Percentiles rank a stretch among this genome's conserved stretches.
Conservation (phyloP, 192 early-diverging fungal genomes). For the Umbelopsis vinacea region DNA sequence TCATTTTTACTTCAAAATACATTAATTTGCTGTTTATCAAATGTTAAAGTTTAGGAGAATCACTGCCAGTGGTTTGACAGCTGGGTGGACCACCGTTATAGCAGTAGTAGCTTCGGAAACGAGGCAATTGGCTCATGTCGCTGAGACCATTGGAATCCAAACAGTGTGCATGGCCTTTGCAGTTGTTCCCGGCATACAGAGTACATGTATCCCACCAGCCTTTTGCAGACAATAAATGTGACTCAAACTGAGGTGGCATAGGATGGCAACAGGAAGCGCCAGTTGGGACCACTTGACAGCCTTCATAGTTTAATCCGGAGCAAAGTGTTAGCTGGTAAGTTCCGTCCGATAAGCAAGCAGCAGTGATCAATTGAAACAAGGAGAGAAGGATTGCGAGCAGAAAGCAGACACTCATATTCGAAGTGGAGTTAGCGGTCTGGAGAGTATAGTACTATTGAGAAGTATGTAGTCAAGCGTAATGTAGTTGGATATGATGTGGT, state of each 20-base stretch:
- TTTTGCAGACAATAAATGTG: not conserved
- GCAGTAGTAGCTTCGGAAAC: not conserved
- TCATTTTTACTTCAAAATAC: too few relatives aligned
- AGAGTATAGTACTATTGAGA: not conserved
- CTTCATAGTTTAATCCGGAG: not conserved
- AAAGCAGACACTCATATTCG: not conserved
- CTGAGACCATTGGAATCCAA: not conserved
- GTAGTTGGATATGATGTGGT: too few relatives aligned
- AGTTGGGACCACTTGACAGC: not conserved
- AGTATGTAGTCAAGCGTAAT: too few relatives aligned
- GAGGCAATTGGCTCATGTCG: not conserved
- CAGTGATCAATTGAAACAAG: not conserved
- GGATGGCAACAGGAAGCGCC: not conserved
- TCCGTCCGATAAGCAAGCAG: not conserved
- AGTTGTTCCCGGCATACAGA: not conserved
- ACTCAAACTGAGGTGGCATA: not conserved
- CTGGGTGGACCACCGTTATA: not conserved
- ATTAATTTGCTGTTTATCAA: too few relatives aligned
- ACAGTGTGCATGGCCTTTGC: not conserved
- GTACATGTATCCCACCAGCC: not conserved
- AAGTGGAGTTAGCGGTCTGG: not conserved
- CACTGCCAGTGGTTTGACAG: not conserved
- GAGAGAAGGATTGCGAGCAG: not conserved
- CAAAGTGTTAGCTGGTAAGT: not conserved
- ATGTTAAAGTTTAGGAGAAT: too few relatives aligned